Evolutionary conservation across 176 grass and related monocot genomes (phyloP).

Genomic region (Bromus sterilis): DNA sequence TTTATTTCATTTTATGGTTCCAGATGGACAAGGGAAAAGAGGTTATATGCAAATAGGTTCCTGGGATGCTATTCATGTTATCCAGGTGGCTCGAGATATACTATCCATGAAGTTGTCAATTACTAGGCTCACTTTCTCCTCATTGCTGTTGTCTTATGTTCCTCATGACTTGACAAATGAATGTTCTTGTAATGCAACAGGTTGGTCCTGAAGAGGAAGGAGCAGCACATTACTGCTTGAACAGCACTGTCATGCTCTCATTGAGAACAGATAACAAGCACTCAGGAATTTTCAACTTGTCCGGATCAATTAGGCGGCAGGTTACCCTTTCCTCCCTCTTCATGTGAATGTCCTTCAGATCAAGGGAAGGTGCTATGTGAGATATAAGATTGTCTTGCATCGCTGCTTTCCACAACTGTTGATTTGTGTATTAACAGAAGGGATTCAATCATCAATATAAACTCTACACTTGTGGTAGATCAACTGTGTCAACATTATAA

Average conservation of each 20-base stretch:
- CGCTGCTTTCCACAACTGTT: not conserved
- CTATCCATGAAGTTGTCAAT: not conserved
- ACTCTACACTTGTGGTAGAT: not conserved
- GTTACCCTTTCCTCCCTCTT: slow-evolving; percentile 24
- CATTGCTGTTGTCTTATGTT: slow-evolving; percentile 10
- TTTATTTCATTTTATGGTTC: slow-evolving; percentile 23
- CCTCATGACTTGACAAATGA: not conserved
- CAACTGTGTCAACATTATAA: not conserved
- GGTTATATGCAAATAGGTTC: slow-evolving; percentile 85
- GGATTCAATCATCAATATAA: not conserved
- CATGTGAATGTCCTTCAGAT: not conserved
- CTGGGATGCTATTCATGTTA: slow-evolving; percentile 98
- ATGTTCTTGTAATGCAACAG: slow-evolving; percentile 24
- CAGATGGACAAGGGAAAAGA: slow-evolving; percentile 84
- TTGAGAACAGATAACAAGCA: slow-evolving; percentile 77
- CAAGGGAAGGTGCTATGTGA: not conserved
- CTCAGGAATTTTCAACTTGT: slow-evolving; percentile 87
- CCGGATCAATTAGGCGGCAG: slow-evolving; percentile 95
- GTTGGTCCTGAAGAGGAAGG: slow-evolving; percentile 68
- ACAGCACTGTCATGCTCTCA: slow-evolving; percentile 92
- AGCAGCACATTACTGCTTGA: slow-evolving; percentile 80
- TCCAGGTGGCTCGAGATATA: slow-evolving; percentile 55
- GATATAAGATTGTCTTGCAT: not conserved
- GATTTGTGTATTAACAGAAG: not conserved
- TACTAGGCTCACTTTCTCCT: slow-evolving; percentile 5